Conservation (phyloP, 2,329 filamentous ascomycete species). For the Aplosporella prunicola region DNA sequence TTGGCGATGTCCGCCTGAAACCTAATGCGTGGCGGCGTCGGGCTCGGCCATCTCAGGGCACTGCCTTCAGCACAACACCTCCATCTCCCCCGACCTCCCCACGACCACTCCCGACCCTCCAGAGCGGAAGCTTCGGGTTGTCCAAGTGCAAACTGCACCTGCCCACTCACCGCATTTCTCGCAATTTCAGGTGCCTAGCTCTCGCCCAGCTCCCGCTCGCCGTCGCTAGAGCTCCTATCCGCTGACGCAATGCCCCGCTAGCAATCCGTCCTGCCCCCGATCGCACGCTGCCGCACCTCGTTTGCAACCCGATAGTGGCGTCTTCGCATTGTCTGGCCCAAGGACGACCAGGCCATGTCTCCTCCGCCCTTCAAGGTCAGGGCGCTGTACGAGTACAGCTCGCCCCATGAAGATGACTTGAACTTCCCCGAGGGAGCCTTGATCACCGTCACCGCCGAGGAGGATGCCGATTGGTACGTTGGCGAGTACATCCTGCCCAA, state of each 20-base stretch:
- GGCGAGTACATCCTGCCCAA: constrained; percentile 74
- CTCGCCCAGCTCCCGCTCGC: too few relatives aligned
- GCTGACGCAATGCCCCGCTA: constrained; percentile 13
- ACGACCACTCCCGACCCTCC: too few relatives aligned
- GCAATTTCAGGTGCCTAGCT: too few relatives aligned
- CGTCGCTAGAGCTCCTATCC: too few relatives aligned
- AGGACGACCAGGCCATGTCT: constrained; percentile 4
- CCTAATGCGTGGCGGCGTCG: too few relatives aligned
- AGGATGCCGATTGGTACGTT: constrained; percentile 88
- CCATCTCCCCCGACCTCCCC: too few relatives aligned
- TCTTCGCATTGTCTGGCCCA: not conserved
- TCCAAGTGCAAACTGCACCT: too few relatives aligned
- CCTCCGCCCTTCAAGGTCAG: constrained; percentile 69
- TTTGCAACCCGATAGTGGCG: constrained; percentile 1
- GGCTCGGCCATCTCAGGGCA: too few relatives aligned
- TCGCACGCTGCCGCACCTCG: constrained; percentile 1
- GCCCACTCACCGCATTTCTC: too few relatives aligned
- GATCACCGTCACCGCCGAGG: constrained; percentile 85
- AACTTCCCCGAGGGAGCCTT: constrained; percentile 77
- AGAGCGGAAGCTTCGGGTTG: too few relatives aligned
- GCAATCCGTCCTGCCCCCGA: constrained; percentile 5
- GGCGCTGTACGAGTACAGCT: constrained; percentile 89
- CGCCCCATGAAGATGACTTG: constrained; percentile 89
- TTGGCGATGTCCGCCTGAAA: too few relatives aligned
- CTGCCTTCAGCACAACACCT: too few relatives aligned